Percentiles rank a stretch among this genome's conserved stretches.
Conservation (phyloP, 176 grass and related monocot species). For the Otatea glauca region DNA sequence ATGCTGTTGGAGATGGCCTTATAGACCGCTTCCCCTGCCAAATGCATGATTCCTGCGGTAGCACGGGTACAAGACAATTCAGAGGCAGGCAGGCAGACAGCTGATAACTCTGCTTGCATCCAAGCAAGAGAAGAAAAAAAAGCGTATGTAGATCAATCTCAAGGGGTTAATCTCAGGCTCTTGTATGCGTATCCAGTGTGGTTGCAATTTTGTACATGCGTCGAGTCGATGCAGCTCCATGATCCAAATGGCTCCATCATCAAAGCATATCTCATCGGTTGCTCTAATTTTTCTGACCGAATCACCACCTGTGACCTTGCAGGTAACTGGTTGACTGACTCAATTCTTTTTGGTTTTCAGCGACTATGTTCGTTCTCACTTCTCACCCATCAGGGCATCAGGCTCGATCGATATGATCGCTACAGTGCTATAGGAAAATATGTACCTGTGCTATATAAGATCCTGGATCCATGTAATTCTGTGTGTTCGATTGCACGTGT, state of each 20-base stretch:
- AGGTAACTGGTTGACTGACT: neutral
- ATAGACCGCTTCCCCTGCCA: conserved; percentile 40
- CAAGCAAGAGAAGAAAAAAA: neutral
- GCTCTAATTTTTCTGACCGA: neutral
- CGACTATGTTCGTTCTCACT: too few relatives aligned
- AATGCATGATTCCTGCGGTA: neutral
- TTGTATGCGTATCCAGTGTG: neutral
- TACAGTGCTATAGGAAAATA: too few relatives aligned
- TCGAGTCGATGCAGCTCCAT: neutral
- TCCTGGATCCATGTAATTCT: too few relatives aligned
- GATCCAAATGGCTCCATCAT: conserved; percentile 36
- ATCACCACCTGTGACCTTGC: neutral
- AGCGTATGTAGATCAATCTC: conserved; percentile 4
- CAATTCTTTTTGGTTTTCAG: neutral
- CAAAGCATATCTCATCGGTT: neutral
- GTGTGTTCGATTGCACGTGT: too few relatives aligned
- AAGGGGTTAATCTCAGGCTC: neutral
- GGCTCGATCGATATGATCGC: too few relatives aligned
- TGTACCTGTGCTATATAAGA: too few relatives aligned
- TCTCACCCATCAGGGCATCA: too few relatives aligned
- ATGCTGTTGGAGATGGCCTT: too few relatives aligned
- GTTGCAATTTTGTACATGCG: neutral
- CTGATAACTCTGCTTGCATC: conserved; percentile 2
- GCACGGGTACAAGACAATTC: neutral
- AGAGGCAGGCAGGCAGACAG: conserved; percentile 4